Evolutionary conservation across 2,329 filamentous ascomycete species (phyloP), one percentile per base, ranked within the genome.

Genomic region (Microcera coccophila): DNA sequence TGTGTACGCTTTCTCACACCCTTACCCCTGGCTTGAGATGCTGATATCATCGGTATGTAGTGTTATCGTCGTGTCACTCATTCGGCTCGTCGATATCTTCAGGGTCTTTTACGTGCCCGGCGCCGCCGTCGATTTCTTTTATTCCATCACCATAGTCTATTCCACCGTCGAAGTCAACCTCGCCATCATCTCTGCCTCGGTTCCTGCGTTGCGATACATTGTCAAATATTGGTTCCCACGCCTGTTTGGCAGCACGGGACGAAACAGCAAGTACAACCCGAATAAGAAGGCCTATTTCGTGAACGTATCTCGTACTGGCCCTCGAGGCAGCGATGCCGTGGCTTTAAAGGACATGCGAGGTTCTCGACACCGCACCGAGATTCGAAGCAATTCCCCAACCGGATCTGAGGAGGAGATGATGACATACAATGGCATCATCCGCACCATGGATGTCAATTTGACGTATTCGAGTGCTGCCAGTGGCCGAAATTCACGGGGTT

Each of bases 321-420:
- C 47, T 8, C 35, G 58, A 24, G 53, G 54, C 21, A 48, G 56
- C 17, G 49, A 60, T 47, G 47, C 58, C 7, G 59, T 54, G 16
- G 52, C 48, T n/a, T 37, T 56, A 1, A 42, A 54, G 1, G 42
- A 29, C 5, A 39, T 47, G 12, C 44, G 49, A 26, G 43, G 50
- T 4, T 44, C 54, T 26, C 17, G 38, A 36, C 62, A 56, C 29
- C 31, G 15, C 37, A 62, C 65, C n/a, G 65, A 66, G 32, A 61
- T 67, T 14, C 54, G 63, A 21, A 58, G 62, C n/a, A 55, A 46
- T 4, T 62, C 63, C 8, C 63, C 64, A 1, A 62, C 49, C 5
- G 59, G 58, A 4, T 64, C 59, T 4, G 64, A 69, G 37, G 66
- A 69, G 39, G 65, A 67, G 42, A 68, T 69, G 10, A 66, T 69